Evolutionary conservation across 306 rosid species (phyloP), one percentile per base, ranked within the genome.

Genomic region (Fragaria iinumae): DNA sequence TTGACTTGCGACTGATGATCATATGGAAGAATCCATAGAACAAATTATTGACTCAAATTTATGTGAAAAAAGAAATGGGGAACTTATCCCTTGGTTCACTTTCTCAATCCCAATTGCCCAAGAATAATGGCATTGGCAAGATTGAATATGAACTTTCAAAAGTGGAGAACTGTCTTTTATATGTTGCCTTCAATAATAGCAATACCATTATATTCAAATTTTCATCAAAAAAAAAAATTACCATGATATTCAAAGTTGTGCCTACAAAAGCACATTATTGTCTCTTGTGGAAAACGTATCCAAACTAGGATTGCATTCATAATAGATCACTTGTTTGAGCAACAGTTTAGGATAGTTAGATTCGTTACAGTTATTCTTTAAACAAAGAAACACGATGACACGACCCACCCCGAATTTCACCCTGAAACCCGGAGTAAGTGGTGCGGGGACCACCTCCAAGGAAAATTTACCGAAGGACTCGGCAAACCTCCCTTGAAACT

Each of bases 101-200:
- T 39, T 56, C 76, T 49, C 39, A 73, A 12, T 64, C 43, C 44
- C 43, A 34, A 17, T 32, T 72, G 27, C 52, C n/a, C 50, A 69
- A 45, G 39, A 69, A 11, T 27, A 18, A 18, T 36, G 29, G 59
- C 25, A 48, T 11, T 6, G n/a, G 8, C 69, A 70, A 5, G 44
- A 34, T 7, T 14, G 50, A 3, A 39, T 56, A 27, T 2, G 13
- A 4, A 34, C 14, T 2, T 32, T 17, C 12, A 34, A 53, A 56
- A 55, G 67, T 32, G 21, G 36, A 53, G 13, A 36, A 21, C 27
- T 25, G 27, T 25, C 27, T 25, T 25, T 25, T 25, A 25, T 25
- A 25, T 25, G 27, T 25, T 25, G 27, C 47, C 69, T 21, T 34
- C 45, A 32, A 32, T 63, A 38, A 65, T 65, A 20, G 14, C 36